Evolutionary conservation across 768 basidiomycete genomes (phyloP), one percentile per base, ranked within the genome.

Genomic region (Lepiota subincarnata): DNA sequence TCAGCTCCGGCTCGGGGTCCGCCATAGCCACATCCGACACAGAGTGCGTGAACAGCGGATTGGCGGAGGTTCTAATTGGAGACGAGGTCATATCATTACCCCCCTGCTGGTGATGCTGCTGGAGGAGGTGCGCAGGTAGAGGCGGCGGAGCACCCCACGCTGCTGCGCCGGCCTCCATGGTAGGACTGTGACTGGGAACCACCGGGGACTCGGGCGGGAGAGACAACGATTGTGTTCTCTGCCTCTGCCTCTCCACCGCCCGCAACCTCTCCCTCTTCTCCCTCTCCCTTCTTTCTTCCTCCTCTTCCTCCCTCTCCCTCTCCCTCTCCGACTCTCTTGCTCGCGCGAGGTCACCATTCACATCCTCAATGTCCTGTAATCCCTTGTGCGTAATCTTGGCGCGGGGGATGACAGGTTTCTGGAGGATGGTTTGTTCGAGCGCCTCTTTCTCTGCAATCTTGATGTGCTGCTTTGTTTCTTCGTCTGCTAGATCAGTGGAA

Each of bases 371-470:
- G 62, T 92, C 87, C 74, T 94, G 86, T 57, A 94, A 70, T 48
- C 92, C 92, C 70, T 96, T 96, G 75, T 94, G 92, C 22, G 92
- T 96, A 56, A 92, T 87, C 68, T 94, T 95, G 31, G 79, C 79
- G 60, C 78, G 76, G 50, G 92, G 89, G 19, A 80, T 77, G 7
- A 74, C 72, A 7, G 80, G 75, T 68, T 86, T 89, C 64, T 83
- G 79, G 55, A 94, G 72, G 60, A 95, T 94, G 6, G 91, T 91
- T 67, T 92, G 85, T 65, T 84, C 86, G 61, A 96, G 71, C 1
- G 89, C 83, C 70, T 90, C 89, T 62, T 89, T 78, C 66, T 92
- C 87, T 19, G 88, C 86, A 44, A 81, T 80, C 65, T 84, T 87
- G 64, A 92, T 93, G 48, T 87, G 84, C 64, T 87, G 80, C 65